Evolutionary conservation across 2,329 filamentous ascomycete species (phyloP), one percentile per base, ranked within the genome.

Genomic region (Ceratocystis albifundus): DNA sequence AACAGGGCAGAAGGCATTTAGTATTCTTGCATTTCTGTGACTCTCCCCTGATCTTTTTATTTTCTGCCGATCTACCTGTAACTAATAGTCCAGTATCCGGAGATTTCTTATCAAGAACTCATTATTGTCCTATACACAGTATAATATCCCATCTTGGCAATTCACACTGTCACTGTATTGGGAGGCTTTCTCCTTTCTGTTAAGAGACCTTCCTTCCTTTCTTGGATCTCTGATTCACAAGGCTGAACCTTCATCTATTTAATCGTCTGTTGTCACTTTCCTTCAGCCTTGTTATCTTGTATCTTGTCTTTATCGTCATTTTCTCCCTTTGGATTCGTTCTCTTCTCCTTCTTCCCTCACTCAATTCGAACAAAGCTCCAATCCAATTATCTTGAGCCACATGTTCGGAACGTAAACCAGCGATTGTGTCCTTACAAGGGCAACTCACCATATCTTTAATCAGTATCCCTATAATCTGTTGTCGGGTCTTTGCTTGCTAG

Each of bases 331-430:
- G 1, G 10, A 1, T n/a, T 30, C 53, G 28, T 4, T 25, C 2
- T 12, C 15, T n/a, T 15, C 17, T 22, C 4, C 15, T n/a, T 15
- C 17, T 22, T 22, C n/a, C 20, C 30, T 25, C 17, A 20, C 25
- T n/a, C 50, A 44, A n/a, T n/a, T 8, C 48, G 7, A 55, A 30
- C 48, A 44, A 44, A 12, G 41, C 15, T 44, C 28, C 28, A 55
- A 48, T 44, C 28, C 28, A 55, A 48, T 59, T 41, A 12, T 3
- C 30, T n/a, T 57, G 17, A 57, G 53, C 25, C 53, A 57, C 28
- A 57, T 57, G 53, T 57, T 15, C 53, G 53, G 53, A 57, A 57
- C 53, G 53, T 57, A 30, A 57, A 57, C 5, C 12, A 30, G 22
- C 25, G 30, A 28, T 17, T 32, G 53, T 32, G 28, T 32, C 53